Conservation (phyloP, 331 rosid species). For the Malus hybrid region DNA sequence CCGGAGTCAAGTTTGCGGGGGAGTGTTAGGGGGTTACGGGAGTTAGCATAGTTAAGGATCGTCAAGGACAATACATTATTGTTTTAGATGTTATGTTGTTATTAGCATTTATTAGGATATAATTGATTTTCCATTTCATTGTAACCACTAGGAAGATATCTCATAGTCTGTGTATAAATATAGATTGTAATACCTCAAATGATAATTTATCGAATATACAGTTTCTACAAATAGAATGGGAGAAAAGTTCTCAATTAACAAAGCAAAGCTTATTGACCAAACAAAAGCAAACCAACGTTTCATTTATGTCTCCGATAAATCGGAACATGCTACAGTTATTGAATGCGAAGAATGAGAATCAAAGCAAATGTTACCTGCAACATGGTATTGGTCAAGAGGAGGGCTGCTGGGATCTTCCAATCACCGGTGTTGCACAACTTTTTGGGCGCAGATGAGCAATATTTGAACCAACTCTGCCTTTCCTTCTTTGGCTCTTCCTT, state of each 20-base stretch:
- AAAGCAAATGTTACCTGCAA: conserved; percentile 12
- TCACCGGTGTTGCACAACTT: conserved; percentile 10
- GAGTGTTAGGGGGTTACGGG: no score
- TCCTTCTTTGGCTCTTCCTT: conserved; percentile 18
- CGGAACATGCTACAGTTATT: neutral
- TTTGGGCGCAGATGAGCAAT: conserved; percentile 5
- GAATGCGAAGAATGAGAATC: neutral
- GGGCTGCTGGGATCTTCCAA: neutral
- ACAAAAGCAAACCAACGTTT: neutral
- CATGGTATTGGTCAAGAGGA: neutral
- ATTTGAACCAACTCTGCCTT: conserved; percentile 3
- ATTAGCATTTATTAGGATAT: no score
- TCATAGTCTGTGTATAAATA: no score
- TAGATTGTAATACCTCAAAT: no score
- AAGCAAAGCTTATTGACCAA: neutral
- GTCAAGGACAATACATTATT: no score
- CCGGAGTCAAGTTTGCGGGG: no score
- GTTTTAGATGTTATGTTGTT: no score
- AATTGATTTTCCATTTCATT: no score
- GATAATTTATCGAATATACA: no score
- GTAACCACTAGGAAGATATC: no score
- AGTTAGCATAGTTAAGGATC: no score
- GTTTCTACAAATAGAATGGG: neutral
- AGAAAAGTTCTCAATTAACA: neutral
- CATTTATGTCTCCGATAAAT: neutral